Evolutionary conservation across 495 filamentous ascomycete species (phyloP).

Genomic region (Neurospora sp.): DNA sequence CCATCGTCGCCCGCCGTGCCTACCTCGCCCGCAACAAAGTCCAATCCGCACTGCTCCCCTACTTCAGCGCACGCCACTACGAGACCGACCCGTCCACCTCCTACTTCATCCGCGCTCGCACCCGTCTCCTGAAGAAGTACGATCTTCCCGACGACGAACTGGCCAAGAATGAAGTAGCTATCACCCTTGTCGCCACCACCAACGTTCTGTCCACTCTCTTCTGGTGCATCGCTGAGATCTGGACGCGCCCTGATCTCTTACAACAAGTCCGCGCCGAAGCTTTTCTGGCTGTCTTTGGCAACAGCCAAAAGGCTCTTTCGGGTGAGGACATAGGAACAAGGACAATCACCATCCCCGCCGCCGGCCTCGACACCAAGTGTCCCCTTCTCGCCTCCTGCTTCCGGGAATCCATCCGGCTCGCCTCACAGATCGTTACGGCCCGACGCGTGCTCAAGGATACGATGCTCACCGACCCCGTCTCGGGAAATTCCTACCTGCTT

Average conservation of each 20-base stretch:
- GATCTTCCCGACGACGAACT: conserved; percentile 1
- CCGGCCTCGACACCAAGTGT: conserved; percentile 1
- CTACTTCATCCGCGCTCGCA: conserved; percentile 1
- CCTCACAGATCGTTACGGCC: conserved; percentile 3
- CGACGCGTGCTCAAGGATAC: conserved; percentile 24
- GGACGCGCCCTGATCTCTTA: conserved; percentile 3
- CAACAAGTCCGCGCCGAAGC: conserved; percentile 7
- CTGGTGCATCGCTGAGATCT: conserved; percentile 10
- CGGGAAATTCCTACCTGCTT: conserved; percentile 22
- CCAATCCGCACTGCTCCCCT: conserved; percentile 1
- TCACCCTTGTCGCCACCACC: conserved; percentile 3
- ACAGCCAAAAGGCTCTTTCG: background rate
- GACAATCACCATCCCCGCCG: background rate
- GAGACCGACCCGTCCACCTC: background rate
- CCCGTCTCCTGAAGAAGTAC: background rate
- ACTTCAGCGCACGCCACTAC: conserved; percentile 4
- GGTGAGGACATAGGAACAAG: background rate
- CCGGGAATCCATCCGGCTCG: conserved; percentile 15
- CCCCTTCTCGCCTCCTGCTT: conserved; percentile 8
- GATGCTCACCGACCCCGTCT: conserved; percentile 8
- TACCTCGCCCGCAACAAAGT: conserved; percentile 13
- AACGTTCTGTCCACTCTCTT: conserved; percentile 15
- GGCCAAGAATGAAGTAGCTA: conserved; percentile 4
- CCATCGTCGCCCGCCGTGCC: conserved; percentile 21
- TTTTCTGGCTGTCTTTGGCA: background rate